These are phyloP conservation scores for Pichia sp. DNA, from an alignment of 1,139 yeast species.

Conservation along the genomic window DNA sequence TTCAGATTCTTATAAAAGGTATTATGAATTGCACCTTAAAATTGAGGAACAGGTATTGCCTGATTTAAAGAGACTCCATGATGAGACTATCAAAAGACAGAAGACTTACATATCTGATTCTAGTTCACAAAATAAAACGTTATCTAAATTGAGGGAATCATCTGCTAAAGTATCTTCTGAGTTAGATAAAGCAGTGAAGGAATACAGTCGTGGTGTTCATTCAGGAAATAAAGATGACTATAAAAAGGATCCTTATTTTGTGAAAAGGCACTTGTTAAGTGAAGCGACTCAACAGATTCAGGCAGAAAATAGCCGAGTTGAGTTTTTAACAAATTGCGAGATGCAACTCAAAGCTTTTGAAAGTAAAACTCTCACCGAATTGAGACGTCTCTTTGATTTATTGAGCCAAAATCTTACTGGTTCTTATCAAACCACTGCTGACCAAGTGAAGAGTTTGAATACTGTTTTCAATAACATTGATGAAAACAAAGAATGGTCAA, in stretches of 20 bases:
- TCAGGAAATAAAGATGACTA: slow-evolving; percentile 26
- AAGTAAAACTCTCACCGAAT: slow-evolving; percentile 34
- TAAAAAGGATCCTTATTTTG: slow-evolving; percentile 38
- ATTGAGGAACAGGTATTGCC: slow-evolving; percentile 25
- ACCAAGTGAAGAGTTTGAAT: slow-evolving; percentile 28
- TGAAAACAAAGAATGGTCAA: slow-evolving; percentile 38
- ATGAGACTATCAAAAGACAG: slow-evolving; percentile 31
- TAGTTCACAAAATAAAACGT: slow-evolving; percentile 22
- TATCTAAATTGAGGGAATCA: slow-evolving; percentile 13
- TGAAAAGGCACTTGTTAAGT: slow-evolving; percentile 32
- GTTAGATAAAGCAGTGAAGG: slow-evolving; percentile 19
- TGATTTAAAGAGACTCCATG: slow-evolving; percentile 20
- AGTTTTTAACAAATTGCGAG: slow-evolving; percentile 36
- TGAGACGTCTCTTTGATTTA: slow-evolving; percentile 33
- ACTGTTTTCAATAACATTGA: slow-evolving; percentile 30
- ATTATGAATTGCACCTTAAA: slow-evolving; percentile 20
- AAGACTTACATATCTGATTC: slow-evolving; percentile 30
- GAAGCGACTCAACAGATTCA: slow-evolving; percentile 35
- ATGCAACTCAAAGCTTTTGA: slow-evolving; percentile 36
- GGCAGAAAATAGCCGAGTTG: slow-evolving; percentile 39
- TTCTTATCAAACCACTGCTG: slow-evolving; percentile 26
- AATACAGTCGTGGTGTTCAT: slow-evolving; percentile 13
- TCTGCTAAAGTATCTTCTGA: slow-evolving; percentile 19
- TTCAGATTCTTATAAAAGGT: slow-evolving; percentile 15
- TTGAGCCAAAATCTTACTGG: slow-evolving; percentile 28